Evolutionary conservation across 2,329 filamentous ascomycete species (phyloP).

Genomic region (Ophiocordyceps sinensis): DNA sequence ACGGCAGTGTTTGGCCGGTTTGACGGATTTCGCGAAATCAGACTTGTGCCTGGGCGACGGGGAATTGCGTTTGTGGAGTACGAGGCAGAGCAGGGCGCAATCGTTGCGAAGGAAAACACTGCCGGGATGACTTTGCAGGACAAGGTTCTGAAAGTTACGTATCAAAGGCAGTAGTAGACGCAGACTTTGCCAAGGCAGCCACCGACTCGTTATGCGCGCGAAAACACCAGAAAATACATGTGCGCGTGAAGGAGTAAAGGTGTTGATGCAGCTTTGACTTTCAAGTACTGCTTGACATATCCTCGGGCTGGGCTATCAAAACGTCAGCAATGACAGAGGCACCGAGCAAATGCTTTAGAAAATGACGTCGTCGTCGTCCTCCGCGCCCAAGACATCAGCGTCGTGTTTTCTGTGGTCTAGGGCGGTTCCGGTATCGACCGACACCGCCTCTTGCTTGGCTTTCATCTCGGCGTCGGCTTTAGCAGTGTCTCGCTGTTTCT

Average conservation of each 20-base stretch:
- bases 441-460: constrained; percentile 46
- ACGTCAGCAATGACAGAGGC: background rate
- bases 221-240: background rate
- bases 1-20: constrained; percentile 74
- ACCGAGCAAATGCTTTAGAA: constrained; percentile 35
- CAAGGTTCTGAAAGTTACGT: constrained; percentile 85
- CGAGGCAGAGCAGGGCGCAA: constrained; percentile 76
- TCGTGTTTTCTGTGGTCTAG: constrained; percentile 26
- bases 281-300: too few species aligned
- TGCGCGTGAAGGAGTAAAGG: too few species aligned
- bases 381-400: constrained; percentile 52
- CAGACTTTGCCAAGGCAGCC: background rate
- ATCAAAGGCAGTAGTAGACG: constrained; percentile 70
- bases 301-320: too few species aligned
- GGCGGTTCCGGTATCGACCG: constrained; percentile 8
- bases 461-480: constrained; percentile 62
- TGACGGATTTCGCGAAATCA: constrained; percentile 87
- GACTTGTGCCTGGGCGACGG: constrained; percentile 70
- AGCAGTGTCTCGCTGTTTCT: constrained; percentile 67
- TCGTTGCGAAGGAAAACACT: constrained; percentile 86
- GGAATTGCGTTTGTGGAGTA: constrained; percentile 97
- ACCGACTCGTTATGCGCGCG: background rate
- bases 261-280: too few species aligned
- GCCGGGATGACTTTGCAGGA: constrained; percentile 66
- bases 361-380: constrained; percentile 75